phyloP scores from a whole-genome alignment of 441 rosid genomes.

The Erysimum cheiri region DNA sequence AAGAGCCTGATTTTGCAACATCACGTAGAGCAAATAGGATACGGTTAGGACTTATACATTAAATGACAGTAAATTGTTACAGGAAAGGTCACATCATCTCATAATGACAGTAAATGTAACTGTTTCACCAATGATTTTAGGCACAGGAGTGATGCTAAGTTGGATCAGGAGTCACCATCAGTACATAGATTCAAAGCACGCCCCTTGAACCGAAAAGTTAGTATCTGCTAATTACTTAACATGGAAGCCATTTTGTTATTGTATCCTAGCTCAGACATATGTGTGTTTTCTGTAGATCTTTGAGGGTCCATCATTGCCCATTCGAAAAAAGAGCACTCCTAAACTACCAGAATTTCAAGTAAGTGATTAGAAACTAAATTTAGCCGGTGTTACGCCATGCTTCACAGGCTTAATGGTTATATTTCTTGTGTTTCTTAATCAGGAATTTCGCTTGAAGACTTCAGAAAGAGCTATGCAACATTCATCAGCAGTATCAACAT shows the following conservation, averaged over 20 bases:
- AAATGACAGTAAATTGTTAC: not conserved
- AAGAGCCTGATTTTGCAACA: slow-evolving; percentile 93
- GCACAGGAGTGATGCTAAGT: slow-evolving; percentile 55
- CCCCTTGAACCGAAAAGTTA: slow-evolving; percentile 88
- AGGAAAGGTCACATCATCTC: not conserved
- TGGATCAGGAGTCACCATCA: slow-evolving; percentile 48
- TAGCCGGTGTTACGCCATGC: not conserved
- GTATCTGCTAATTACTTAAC: slow-evolving; percentile 39
- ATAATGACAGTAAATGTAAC: not conserved
- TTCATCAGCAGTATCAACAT: slow-evolving; percentile 54
- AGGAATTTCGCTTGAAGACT: slow-evolving; percentile 92
- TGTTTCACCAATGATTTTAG: slow-evolving; percentile 51
- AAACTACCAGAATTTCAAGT: slow-evolving; percentile 84
- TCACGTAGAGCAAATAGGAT: slow-evolving; percentile 79
- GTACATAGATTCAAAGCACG: slow-evolving; percentile 81
- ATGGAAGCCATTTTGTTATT: slow-evolving; percentile 9
- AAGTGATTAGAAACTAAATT: slow-evolving; percentile 36
- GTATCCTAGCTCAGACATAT: slow-evolving; percentile 25
- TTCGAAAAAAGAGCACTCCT: slow-evolving; percentile 73
- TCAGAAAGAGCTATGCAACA: slow-evolving; percentile 85
- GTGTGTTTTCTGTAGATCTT: slow-evolving; percentile 65
- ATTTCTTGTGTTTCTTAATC: slow-evolving; percentile 33
- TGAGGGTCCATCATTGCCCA: slow-evolving; percentile 79
- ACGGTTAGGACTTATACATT: slow-evolving; percentile 51
- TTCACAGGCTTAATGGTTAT: slow-evolving; percentile 27